Conservation (phyloP, 148 eudicot genomes). For the Amaranthus cruentus region DNA sequence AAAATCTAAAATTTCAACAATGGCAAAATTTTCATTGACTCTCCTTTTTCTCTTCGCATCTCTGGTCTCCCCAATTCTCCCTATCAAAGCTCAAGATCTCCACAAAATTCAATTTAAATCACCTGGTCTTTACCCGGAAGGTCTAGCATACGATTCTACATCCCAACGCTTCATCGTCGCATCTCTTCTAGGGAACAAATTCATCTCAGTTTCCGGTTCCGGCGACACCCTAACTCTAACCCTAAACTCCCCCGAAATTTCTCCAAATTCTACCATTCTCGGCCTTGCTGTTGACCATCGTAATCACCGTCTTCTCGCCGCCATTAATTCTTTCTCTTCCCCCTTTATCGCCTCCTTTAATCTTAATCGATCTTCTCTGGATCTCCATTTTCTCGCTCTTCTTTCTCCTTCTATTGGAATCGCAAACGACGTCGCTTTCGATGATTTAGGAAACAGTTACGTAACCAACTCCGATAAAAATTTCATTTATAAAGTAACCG, state of each 20-base stretch:
- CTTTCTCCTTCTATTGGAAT: constrained; percentile 32
- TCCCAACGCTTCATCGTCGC: constrained; percentile 70
- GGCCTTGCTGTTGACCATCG: constrained; percentile 55
- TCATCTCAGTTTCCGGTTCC: constrained; percentile 71
- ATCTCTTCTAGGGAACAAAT: constrained; percentile 37
- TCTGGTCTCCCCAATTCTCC: background rate
- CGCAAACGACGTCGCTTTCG: constrained; percentile 69
- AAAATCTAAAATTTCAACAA: too few species aligned
- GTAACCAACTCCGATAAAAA: constrained; percentile 72
- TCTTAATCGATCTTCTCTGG: constrained; percentile 32
- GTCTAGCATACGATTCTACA: constrained; percentile 57
- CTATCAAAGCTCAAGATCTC: constrained; percentile 20
- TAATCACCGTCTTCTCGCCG: constrained; percentile 60
- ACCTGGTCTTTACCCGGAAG: constrained; percentile 62
- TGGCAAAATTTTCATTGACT: too few species aligned
- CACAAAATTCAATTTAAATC: constrained; percentile 60
- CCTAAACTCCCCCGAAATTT: constrained; percentile 36
- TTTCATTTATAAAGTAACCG: constrained; percentile 56
- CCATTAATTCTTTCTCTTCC: constrained; percentile 29
- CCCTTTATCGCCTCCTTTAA: constrained; percentile 63
- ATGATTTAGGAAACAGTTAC: constrained; percentile 70
- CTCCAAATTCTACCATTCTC: constrained; percentile 45
- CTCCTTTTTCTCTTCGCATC: background rate
- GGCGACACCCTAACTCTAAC: constrained; percentile 53
- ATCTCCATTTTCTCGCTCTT: constrained; percentile 50